Conservation (phyloP, 129 eudicot genomes). For the Flaveria linearis region DNA sequence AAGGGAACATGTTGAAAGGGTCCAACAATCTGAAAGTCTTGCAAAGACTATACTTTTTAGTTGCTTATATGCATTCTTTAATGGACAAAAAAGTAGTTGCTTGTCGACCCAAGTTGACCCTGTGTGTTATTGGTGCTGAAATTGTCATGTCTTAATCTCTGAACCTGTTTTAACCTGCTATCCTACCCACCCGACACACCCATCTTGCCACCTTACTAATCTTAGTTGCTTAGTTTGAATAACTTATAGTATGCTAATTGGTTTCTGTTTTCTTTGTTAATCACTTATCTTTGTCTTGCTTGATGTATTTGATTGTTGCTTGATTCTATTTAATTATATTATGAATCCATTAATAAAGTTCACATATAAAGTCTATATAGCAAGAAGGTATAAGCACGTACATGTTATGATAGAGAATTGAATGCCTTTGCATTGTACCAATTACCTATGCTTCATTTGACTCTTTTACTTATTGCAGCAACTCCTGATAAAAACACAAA, state of each 20-base stretch:
- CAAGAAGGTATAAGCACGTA: background rate
- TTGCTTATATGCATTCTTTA: background rate
- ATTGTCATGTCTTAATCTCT: background rate
- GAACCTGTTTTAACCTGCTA: background rate
- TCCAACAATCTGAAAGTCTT: background rate
- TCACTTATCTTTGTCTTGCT: constrained; percentile 11
- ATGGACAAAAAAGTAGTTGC: background rate
- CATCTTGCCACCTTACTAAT: background rate
- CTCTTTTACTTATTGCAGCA: background rate
- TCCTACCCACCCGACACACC: background rate
- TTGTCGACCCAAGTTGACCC: background rate
- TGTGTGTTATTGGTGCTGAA: background rate
- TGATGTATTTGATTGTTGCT: constrained; percentile 1
- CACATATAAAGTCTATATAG: constrained; percentile 3
- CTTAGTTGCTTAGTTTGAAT: background rate
- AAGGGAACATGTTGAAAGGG: background rate
- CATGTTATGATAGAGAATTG: background rate
- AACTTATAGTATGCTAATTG: background rate
- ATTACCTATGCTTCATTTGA: background rate
- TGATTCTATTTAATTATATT: background rate
- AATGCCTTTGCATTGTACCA: background rate
- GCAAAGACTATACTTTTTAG: background rate
- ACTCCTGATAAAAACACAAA: too few species aligned
- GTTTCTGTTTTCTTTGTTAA: background rate
- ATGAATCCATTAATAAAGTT: background rate